Evolutionary conservation across 306 rosid genomes (phyloP), one percentile per base, ranked within the genome.

Genomic region (Calophaca sinica): DNA sequence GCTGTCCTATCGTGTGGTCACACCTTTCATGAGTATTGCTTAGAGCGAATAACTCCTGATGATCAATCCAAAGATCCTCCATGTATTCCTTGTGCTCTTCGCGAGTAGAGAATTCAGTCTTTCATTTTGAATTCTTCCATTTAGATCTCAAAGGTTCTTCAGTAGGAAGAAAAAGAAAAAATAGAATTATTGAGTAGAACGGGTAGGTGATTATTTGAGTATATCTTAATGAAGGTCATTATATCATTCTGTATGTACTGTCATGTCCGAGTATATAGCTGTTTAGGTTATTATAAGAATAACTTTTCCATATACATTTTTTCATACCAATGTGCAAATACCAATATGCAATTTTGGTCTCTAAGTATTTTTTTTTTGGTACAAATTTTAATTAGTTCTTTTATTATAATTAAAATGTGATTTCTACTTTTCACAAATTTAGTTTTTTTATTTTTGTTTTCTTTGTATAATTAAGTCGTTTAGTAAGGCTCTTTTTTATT

Each of bases 1-100:
- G 91, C 88, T 9, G 77, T 90, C 78, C 83, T 90, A 49, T 75
- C 96, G 0, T 90, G 96, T 41, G 77, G 90, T 59, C 96, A 90
- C 82, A 83, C 87, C 70, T 90, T 90, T 77, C 96, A 91, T 9
- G 76, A 71, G 9, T 48, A 73, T 33, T 91, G 93, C 81, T 85
- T 91, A 85, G 59, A 79, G 70, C 81, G 67, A n/a, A 87, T 88
- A 46, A 91, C 93, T 32, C 88, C 89, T 41, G 57, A n/a, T 31
- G 84, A 76, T 35, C 82, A 78, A 70, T 75, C 79, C 32, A 60
- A 63, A 2, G 63, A 75, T 45, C 96, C 93, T 75, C 89, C 93
- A 4, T 91, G 96, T 82, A 82, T 91, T 80, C 86, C 85, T 11
- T 88, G 96, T 68, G 88, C 89, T 61, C 58, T 84, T 60, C 36